Evolutionary conservation across 208 protist species (phyloP).

Genomic region (Herpetomonas samuelpessoai): DNA sequence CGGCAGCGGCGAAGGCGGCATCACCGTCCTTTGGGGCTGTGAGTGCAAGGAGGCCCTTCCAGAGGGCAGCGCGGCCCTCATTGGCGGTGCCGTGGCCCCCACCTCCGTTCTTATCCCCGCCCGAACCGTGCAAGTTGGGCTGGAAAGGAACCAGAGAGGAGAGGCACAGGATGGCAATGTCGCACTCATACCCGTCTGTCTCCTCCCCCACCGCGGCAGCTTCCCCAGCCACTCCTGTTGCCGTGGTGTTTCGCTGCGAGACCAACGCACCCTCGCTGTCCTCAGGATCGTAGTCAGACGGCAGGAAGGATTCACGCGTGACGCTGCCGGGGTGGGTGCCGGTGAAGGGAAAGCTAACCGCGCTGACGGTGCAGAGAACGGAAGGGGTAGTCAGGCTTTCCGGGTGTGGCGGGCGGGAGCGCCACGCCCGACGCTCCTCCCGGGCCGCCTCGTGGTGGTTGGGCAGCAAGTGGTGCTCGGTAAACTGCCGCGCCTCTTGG

Average conservation of each 20-base stretch:
- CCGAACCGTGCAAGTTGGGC: background rate
- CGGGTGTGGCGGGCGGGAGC: no score
- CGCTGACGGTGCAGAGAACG: background rate
- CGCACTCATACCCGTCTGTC: slow-evolving; percentile 36
- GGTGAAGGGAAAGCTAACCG: slow-evolving; percentile 22
- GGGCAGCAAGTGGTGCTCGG: background rate
- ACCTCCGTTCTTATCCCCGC: background rate
- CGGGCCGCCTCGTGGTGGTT: background rate
- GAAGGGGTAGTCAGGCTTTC: background rate
- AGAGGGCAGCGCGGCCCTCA: background rate
- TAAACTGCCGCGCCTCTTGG: background rate
- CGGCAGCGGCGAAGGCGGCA: slow-evolving; percentile 3
- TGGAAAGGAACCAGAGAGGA: slow-evolving; percentile 26
- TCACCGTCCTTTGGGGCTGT: slow-evolving; percentile 1
- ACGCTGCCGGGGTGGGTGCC: slow-evolving; percentile 7
- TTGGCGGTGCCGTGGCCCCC: background rate
- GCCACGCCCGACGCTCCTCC: background rate
- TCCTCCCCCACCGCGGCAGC: slow-evolving; percentile 16
- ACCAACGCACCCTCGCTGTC: background rate
- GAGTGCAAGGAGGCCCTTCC: background rate
- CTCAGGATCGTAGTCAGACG: no score
- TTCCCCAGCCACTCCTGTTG: background rate
- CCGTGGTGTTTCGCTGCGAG: background rate
- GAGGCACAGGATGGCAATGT: slow-evolving; percentile 64
- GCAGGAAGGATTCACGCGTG: no score